phyloP scores from a whole-genome alignment of 169 alveolate genomes.

The Plasmodium yoelii region DNA sequence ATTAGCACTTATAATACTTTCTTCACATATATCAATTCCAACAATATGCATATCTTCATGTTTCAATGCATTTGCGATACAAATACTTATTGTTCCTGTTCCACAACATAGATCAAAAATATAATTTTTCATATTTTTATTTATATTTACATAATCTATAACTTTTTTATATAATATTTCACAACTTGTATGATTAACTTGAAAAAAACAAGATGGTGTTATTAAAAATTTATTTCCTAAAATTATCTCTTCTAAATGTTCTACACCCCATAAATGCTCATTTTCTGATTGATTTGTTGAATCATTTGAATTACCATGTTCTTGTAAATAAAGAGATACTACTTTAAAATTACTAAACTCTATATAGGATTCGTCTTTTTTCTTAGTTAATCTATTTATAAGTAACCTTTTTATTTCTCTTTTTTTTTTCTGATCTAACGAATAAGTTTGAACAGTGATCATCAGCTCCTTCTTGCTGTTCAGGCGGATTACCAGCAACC shows the following conservation, averaged over 20 bases:
- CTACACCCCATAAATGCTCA: slow-evolving; percentile 77
- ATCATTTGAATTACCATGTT: slow-evolving; percentile 72
- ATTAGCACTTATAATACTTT: slow-evolving; percentile 72
- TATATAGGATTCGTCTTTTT: slow-evolving; percentile 55
- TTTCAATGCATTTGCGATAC: slow-evolving; percentile 63
- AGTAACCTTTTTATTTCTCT: slow-evolving; percentile 66
- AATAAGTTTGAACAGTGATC: slow-evolving; percentile 73
- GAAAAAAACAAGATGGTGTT: slow-evolving; percentile 77
- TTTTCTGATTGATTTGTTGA: slow-evolving; percentile 47
- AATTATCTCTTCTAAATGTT: slow-evolving; percentile 58
- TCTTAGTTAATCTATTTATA: slow-evolving; percentile 61
- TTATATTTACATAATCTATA: slow-evolving; percentile 52
- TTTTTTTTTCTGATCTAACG: slow-evolving; percentile 61
- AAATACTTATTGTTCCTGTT: slow-evolving; percentile 73
- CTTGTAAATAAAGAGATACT: slow-evolving; percentile 62
- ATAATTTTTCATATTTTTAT: slow-evolving; percentile 39
- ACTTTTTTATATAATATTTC: slow-evolving; percentile 63
- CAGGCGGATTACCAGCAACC: slow-evolving; percentile 57
- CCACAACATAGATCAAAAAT: slow-evolving; percentile 77
- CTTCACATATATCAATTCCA: slow-evolving; percentile 76
- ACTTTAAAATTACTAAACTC: slow-evolving; percentile 48
- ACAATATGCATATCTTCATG: slow-evolving; percentile 32
- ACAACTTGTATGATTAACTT: slow-evolving; percentile 72
- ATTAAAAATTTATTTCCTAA: slow-evolving; percentile 61
- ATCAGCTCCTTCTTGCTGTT: slow-evolving; percentile 60